phyloP scores from a whole-genome alignment of 1,284 basidiomycete species.

The Amanita bisporigera region DNA sequence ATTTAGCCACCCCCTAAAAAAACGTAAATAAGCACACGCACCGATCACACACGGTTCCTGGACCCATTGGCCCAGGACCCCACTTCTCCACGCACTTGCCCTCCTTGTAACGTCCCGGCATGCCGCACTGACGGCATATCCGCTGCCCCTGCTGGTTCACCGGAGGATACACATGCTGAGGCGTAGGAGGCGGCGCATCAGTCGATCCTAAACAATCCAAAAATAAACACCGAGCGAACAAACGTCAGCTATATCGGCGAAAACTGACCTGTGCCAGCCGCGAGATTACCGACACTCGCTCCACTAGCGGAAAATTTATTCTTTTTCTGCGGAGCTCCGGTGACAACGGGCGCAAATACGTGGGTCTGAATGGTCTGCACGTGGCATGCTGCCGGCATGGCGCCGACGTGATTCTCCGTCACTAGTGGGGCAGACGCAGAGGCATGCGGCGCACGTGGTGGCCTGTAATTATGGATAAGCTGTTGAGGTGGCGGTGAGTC shows the following conservation, averaged over 20 bases:
- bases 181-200: constrained; percentile 21
- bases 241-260: too few species aligned
- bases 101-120: constrained; percentile 73
- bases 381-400: constrained; percentile 39
- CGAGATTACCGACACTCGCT: constrained; percentile 20
- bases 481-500: constrained; percentile 14
- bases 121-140: constrained; percentile 75
- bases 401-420: constrained; percentile 16
- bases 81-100: constrained; percentile 87
- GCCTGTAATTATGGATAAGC: constrained; percentile 7
- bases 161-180: constrained; percentile 51
- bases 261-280: constrained; percentile 4
- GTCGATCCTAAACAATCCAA: constrained; percentile 8
- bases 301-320: constrained; percentile 47
- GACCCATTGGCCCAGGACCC: constrained; percentile 83
- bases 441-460: constrained; percentile 11
- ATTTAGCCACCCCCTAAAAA: constrained; percentile 6
- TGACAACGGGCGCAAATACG: constrained; percentile 70
- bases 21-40: constrained; percentile 37
- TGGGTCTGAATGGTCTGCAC: constrained; percentile 63
- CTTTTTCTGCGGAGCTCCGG: constrained; percentile 70
- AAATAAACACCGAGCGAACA: constrained; percentile 15
- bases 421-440: constrained; percentile 13
- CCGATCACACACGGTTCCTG: constrained; percentile 83
- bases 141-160: constrained; percentile 69